phyloP scores from a whole-genome alignment of 164 flowering plant genomes.

The Vitis rotundifolia region DNA sequence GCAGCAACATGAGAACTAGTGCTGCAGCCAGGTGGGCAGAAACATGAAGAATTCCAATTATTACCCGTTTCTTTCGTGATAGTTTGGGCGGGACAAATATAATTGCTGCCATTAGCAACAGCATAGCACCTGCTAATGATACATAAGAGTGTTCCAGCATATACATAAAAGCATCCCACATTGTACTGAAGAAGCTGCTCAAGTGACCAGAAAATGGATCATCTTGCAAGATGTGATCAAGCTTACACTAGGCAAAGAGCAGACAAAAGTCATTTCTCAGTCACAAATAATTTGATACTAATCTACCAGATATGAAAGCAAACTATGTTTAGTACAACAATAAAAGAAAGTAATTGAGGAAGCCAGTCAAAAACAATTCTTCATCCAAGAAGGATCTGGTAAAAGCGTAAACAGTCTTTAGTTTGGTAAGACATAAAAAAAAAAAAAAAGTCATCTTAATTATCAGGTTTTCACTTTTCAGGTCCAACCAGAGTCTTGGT shows the following conservation, averaged over 20 bases:
- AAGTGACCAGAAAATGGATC: constrained; percentile 83
- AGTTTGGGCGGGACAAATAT: constrained; percentile 84
- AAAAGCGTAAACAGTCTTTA: no score
- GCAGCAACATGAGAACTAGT: constrained; percentile 79
- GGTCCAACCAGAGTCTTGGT: no score
- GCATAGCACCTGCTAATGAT: constrained; percentile 62
- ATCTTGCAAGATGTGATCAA: constrained; percentile 73
- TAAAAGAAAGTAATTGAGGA: not conserved
- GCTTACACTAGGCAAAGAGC: constrained; percentile 66
- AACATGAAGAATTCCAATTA: constrained; percentile 87
- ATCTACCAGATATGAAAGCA: not conserved
- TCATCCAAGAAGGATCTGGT: not conserved
- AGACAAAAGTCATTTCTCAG: constrained; percentile 17
- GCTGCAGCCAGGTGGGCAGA: constrained; percentile 88
- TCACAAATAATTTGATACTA: not conserved
- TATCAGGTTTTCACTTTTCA: not conserved
- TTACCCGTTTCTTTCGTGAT: constrained; percentile 67
- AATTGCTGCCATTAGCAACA: constrained; percentile 59
- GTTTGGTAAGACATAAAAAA: no score
- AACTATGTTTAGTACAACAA: not conserved
- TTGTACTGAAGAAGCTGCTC: constrained; percentile 74
- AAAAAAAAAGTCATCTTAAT: not conserved
- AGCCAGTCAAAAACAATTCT: not conserved
- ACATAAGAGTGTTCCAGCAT: constrained; percentile 73
- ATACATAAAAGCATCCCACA: constrained; percentile 65